Percentiles rank a stretch among this genome's conserved stretches.
Conservation (phyloP, 805 yeast species). For the Clavispora asparagi region DNA sequence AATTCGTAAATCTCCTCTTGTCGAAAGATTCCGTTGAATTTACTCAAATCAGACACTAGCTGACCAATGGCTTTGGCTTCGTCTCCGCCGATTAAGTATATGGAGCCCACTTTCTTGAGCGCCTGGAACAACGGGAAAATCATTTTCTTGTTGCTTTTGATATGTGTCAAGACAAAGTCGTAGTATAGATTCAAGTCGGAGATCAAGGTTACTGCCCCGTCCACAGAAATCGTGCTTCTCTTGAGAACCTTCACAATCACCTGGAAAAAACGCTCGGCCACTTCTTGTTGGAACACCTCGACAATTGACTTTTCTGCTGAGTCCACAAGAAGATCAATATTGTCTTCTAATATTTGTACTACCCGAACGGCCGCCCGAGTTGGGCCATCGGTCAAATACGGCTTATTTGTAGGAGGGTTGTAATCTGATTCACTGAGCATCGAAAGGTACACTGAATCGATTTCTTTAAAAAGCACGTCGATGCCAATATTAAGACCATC, state of each 20-base stretch:
- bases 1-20: slow-evolving; percentile 95
- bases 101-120: slow-evolving; percentile 77
- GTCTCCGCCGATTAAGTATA: slow-evolving; percentile 63
- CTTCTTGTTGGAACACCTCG: slow-evolving; percentile 91
- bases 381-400: slow-evolving; percentile 24
- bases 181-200: slow-evolving; percentile 78
- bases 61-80: slow-evolving; percentile 83
- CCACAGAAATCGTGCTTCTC: slow-evolving; percentile 61
- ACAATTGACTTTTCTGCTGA: slow-evolving; percentile 83
- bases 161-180: slow-evolving; percentile 51
- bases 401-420: slow-evolving; percentile 37
- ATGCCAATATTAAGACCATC: slow-evolving; percentile 91
- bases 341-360: slow-evolving; percentile 59
- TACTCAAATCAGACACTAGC: slow-evolving; percentile 73
- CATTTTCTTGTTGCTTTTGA: slow-evolving; percentile 55
- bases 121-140: slow-evolving; percentile 75
- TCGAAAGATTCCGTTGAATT: slow-evolving; percentile 82
- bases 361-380: slow-evolving; percentile 63
- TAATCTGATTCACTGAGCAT: slow-evolving; percentile 59
- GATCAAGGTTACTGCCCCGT: slow-evolving; percentile 79
- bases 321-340: slow-evolving; percentile 68
- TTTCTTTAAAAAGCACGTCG: slow-evolving; percentile 78
- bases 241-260: slow-evolving; percentile 74
- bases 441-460: slow-evolving; percentile 55
- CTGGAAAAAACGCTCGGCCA: slow-evolving; percentile 80